phyloP scores from a whole-genome alignment of 345 rosid genomes.

The Eucalyptus polybractea region DNA sequence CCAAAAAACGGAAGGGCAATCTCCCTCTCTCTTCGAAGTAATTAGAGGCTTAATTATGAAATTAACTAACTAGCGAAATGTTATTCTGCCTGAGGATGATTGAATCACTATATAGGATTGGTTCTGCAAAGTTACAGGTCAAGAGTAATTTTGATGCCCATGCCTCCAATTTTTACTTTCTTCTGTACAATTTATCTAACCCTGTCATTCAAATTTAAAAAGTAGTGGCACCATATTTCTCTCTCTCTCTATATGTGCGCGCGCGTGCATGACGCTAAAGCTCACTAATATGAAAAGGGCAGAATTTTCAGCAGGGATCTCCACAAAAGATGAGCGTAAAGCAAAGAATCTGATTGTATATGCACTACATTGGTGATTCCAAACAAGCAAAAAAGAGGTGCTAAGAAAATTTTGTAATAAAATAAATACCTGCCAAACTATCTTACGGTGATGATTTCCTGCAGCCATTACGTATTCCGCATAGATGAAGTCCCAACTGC shows the following conservation, averaged over 20 bases:
- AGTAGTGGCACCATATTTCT: neutral
- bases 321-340: neutral
- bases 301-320: neutral
- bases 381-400: neutral
- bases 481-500: conserved; percentile 98
- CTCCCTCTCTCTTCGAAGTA: neutral
- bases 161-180: neutral
- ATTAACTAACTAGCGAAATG: neutral
- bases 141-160: neutral
- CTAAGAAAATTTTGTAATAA: neutral
- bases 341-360: neutral
- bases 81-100: neutral
- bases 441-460: conserved; percentile 86
- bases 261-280: neutral
- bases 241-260: neutral
- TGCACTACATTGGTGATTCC: neutral
- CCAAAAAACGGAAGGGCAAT: neutral
- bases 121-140: neutral
- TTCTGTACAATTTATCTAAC: neutral
- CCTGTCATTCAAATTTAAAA: neutral
- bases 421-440: conserved; percentile 81
- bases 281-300: neutral
- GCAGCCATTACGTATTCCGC: conserved; percentile 99
- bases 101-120: neutral
- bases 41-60: neutral